Base-by-base conservation (phyloP, 306 rosid species). In the Fragaria ananassa region DNA sequence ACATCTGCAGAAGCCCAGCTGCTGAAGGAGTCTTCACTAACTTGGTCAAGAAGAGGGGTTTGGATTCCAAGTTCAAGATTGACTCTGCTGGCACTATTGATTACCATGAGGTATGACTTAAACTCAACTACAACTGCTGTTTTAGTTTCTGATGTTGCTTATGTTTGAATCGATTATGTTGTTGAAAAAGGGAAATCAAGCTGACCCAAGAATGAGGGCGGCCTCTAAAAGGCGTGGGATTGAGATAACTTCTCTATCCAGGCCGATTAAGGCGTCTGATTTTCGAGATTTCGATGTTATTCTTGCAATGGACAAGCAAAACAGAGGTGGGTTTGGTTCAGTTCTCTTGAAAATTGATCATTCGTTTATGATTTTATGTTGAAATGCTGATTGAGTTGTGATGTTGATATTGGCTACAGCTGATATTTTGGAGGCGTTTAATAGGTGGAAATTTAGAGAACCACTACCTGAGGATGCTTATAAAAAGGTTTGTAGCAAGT, bases 1-100 rank as follows among this genome's bases (percentile, higher is more conserved):
- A 95, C 85, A 90, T 95, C 31, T 92, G 97, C 78, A 84, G 97
- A 68, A 95, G 97, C 91, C 97, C 96, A n/a, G 92, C 97, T 70
- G 97, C 92, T 3, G 97, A 92, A 84, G 98, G 97, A 3, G 93
- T 95, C 72, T 95, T 95, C 85, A 85, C 84, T 21, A 85, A 95
- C 79, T 84, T 92, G 81, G 96, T 95, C 56, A 84, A 78, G 62
- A 88, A 86, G 81, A 90, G 81, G 77, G 93, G 82, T 74, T 72
- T 90, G 49, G 82, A 85, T 77, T 89, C 91, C 49, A 82, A 84
- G 45, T 86, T 92, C 84, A 79, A 29, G 39, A 88, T 89, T 70
- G 97, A 95, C 78, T 92, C 97, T 49, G 93, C 96, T 53, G 98
- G 97, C 71, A 95, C 97, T 79, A 90, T 95, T 72, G 0, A 72